Base-by-base conservation (phyloP, 768 basidiomycete genomes). In the Cyathus striatus region DNA sequence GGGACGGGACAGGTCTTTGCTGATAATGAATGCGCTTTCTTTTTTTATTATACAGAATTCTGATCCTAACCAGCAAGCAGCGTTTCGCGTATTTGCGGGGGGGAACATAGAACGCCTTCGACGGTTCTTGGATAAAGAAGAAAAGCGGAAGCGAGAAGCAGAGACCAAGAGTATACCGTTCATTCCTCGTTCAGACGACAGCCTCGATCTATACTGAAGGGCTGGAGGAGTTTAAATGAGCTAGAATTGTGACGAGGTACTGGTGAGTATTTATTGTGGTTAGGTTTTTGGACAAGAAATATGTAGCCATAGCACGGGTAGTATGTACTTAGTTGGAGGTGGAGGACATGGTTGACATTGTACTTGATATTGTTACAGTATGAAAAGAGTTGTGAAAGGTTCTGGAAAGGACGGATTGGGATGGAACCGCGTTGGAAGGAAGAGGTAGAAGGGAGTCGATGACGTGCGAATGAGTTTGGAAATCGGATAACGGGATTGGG, bases 61-160 rank as follows among this genome's bases (percentile, higher is more conserved):
- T 58, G 80, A 83, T 51, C 65, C 68, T 17, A 77, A 79, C 56
- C 87, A 90, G 54, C 70, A 73, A 51, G 71, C 78, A 0, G 78
- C 78, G 5, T 93, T 86, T 60, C 81, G 86, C 50, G 91, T 90
- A 27, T 95, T 89, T 58, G 83, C 73, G 23, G 85, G 84, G 18
- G 63, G 72, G 39, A 87, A 85, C 32, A 68, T 96, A 7, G 54
- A 47, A 10, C 72, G 72, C 2, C 65, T 96, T 10, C 68, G 85
- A 35, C 59, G 60, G 21, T 90, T 88, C 60, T 59, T 95, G 51
- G 79, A 86, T 60, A 83, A 86, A 63, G 84, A 86, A 57, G 75
- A 72, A 38, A 56, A 59, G 50, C 70, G 83, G 38, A 73, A 72
- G 32, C 72, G 72, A 12, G 73, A 78, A 49, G 72, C 79, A 22